Base-by-base conservation (phyloP, 2,329 filamentous ascomycete species). In the Kalmusia sp. region DNA sequence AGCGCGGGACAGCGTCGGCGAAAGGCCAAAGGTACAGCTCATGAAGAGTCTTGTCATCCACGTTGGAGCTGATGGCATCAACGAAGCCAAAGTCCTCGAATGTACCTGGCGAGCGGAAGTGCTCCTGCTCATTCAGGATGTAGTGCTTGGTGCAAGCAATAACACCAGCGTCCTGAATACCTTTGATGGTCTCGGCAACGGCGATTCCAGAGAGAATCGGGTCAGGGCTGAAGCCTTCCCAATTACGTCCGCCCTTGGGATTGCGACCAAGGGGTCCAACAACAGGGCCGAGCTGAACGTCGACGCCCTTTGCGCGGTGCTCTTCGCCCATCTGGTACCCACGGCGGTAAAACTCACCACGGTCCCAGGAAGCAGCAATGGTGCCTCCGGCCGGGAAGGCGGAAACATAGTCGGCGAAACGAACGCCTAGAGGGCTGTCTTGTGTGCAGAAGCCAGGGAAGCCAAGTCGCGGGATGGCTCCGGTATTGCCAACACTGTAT, bases 361-460 rank as follows among this genome's bases (percentile, higher is more conserved):
- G 85, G 72, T 93, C 89, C 82, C 89, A 96, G 0, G 92, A 91
- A n/a, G 91, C 90, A 12, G 89, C 93, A 25, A 90, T 84, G 5
- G 90, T 92, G 62, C 92, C 81, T 41, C 90, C 92, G 0, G 88
- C 87, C 0, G 90, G 84, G 72, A 96, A 96, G 1, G 88, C 92
- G 30, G 90, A 93, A 67, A 86, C 87, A 74, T 89, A 93, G 74
- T 96, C 92, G 60, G 84, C 83, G 52, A 87, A 83, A 47, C 92
- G 89, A 51, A 96, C 79, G 55, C 92, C 93, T 1, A 95, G 79
- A 5, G 92, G 92, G 2, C 89, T 88, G 70, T 96, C 93, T 67
- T 96, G 92, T 80, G 95, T 78, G 72, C 93, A 97, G n/a, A 96
- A 78, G 22, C 86, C 81, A 62, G 83, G 86, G 63, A 92, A 83